Evolutionary conservation across 768 basidiomycete genomes (phyloP).

Genomic region (Filobasidium floriforme): DNA sequence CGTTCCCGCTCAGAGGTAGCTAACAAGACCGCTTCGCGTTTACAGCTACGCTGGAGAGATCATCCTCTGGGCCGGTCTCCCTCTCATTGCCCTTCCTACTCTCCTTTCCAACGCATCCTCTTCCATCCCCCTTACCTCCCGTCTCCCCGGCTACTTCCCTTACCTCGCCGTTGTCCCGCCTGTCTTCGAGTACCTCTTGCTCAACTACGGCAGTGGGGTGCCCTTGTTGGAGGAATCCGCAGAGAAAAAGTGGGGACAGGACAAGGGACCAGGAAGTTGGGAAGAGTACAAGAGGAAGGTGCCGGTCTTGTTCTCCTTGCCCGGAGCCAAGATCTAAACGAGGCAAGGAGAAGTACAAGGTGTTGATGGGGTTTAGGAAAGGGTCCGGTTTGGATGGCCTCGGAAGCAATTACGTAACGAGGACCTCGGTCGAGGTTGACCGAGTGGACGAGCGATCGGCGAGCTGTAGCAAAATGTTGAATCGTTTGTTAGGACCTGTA

Average conservation of each 20-base stretch:
- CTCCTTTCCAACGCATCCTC: slow-evolving; percentile 48
- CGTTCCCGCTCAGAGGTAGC: neutral
- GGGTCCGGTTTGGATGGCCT: too few relatives aligned
- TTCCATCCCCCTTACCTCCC: slow-evolving; percentile 40
- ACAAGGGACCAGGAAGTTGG: slow-evolving; percentile 22
- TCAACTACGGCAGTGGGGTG: slow-evolving; percentile 57
- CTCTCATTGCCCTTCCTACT: slow-evolving; percentile 53
- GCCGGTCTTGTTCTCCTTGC: slow-evolving; percentile 33
- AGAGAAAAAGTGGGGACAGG: slow-evolving; percentile 38
- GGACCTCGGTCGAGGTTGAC: too few relatives aligned
- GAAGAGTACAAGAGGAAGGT: slow-evolving; percentile 31
- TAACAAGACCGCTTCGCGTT: neutral
- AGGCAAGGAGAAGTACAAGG: neutral
- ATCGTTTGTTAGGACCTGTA: too few relatives aligned
- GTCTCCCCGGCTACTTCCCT: slow-evolving; percentile 33
- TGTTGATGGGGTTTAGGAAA: too few relatives aligned
- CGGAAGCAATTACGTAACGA: too few relatives aligned
- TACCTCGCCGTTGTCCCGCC: slow-evolving; percentile 55
- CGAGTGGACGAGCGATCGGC: too few relatives aligned
- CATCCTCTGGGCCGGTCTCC: slow-evolving; percentile 62
- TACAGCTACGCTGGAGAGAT: slow-evolving; percentile 66
- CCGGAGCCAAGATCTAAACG: slow-evolving; percentile 19
- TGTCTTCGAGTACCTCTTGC: slow-evolving; percentile 58
- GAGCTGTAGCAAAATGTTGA: too few relatives aligned
- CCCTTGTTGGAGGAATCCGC: slow-evolving; percentile 56